These are phyloP conservation scores for Zychaea mexicana DNA, from an alignment of 371 early-diverging fungal species.

Conservation along the genomic window DNA sequence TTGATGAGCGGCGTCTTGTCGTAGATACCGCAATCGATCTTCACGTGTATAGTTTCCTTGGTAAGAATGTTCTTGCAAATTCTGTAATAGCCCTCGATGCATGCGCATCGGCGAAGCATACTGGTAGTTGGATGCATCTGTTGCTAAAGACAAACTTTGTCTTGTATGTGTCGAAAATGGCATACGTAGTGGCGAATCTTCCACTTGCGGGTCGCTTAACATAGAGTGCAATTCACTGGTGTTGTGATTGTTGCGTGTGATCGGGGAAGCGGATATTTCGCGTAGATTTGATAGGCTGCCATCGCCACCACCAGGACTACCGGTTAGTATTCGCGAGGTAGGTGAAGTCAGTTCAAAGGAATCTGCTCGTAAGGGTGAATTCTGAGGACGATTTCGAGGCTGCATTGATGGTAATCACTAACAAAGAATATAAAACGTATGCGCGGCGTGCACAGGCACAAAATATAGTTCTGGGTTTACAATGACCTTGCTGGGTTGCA, in stretches of 20 bases:
- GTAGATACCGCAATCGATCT: slow-evolving; percentile 18
- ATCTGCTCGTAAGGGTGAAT: background rate
- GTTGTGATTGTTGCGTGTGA: background rate
- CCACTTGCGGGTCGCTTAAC: background rate
- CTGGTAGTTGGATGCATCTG: background rate
- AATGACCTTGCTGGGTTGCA: too few species aligned
- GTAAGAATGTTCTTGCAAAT: slow-evolving; percentile 2
- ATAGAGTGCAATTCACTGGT: background rate
- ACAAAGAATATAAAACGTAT: background rate
- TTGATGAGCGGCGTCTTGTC: slow-evolving; percentile 14
- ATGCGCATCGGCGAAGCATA: slow-evolving; percentile 3
- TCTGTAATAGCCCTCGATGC: slow-evolving; percentile 8
- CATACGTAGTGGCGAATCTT: background rate
- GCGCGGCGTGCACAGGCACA: too few species aligned
- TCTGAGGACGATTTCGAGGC: background rate
- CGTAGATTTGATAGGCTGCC: background rate
- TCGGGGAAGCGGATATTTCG: background rate
- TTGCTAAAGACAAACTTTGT: background rate
- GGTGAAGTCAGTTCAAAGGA: background rate
- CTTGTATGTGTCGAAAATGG: background rate
- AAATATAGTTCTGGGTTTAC: too few species aligned
- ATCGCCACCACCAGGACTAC: background rate
- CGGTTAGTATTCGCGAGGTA: background rate
- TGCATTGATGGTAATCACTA: background rate
- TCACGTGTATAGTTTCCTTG: slow-evolving; percentile 12